Evolutionary conservation across 208 protist species (phyloP), one percentile per base, ranked within the genome.

Genomic region (Naegleria gruberi): DNA sequence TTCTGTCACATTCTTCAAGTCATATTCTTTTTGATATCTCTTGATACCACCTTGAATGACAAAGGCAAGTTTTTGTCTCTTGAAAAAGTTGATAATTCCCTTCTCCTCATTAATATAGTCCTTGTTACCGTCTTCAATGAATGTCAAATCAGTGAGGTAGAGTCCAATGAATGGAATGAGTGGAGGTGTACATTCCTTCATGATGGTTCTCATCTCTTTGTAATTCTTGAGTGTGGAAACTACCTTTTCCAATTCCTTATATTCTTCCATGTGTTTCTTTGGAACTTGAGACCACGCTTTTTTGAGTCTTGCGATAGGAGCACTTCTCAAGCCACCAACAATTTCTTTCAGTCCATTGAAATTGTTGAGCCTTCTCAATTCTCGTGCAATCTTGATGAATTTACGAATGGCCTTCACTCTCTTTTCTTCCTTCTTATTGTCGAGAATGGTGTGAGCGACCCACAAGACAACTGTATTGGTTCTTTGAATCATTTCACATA

Each of bases 21-120:
- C 91, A 41, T 94, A 94, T 43, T 40, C 46, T n/a, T 91, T 51
- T 47, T 94, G 91, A 65, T 92, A 94, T 17, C 81, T 42, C 30
- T 90, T 40, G 7, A 94, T 92, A 47, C 84, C 89, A 4, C 89
- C 44, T 40, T 55, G 19, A 4, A 94, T 91, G n/a, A 94, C 83
- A 34, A 86, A 87, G 2, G 92, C 92, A 65, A 74, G 19, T 40
- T 90, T 82, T 90, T 84, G 73, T 84, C 91, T 82, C 91, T 92
- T 92, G 55, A 90, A 90, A 51, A 92, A 92, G 57, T 92, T 92
- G 57, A 92, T 91, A 7, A 92, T 87, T 47, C 73, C 23, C 55
- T 77, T 44, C 7, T 92, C 90, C 40, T 84, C 46, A 57, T 90
- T 77, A 82, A 91, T 55, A 37, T n/a, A 37, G 40, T 90, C 81